Base-by-base conservation (phyloP, 805 yeast species). In the Hanseniaspora nectarophila region DNA sequence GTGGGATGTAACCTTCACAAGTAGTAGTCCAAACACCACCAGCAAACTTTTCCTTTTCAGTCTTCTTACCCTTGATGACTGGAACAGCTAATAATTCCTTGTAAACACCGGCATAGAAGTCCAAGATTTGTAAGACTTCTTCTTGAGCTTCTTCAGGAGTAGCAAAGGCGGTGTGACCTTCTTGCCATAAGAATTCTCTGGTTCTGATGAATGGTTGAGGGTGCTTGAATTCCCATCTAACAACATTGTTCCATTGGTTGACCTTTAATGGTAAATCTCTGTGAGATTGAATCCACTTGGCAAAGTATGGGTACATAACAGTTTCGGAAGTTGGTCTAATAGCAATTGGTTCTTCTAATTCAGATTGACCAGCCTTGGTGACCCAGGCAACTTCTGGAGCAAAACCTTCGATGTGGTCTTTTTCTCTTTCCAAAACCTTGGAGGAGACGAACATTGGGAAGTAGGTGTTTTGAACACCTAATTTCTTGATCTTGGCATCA, bases 311-410 rank as follows among this genome's bases (percentile, higher is more conserved):
- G 69, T 92, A 92, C 98, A 92, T 92, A 67, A 92, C 98, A 51
- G 99, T 92, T 70, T 92, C 99, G 20, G 97, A 89, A 35, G 99
- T 92, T 64, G 99, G 99, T 74, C 99, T 85, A 60, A 92, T 92
- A 56, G 99, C 99, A 63, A 92, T 87, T 62, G 95, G 97, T 73
- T 92, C 98, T 54, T 94, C 98, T 61, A 92, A 76, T 46, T 92
- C 97, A 32, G 95, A 83, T 31, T 72, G 67, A 62, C 99, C 99
- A 51, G 99, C 99, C 63, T 75, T 80, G 53, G 99, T 92, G 60
- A 92, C 98, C 99, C 99, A 92, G 24, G 99, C 99, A 53, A 92
- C 99, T 71, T 92, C 99, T 24, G 99, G 98, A 44, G 99, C 98
- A 67, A 92, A 92, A 43, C 99, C 99, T 70, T 92, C 98, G 61